These are phyloP conservation scores for Cyphellophora attinorum DNA, from an alignment of 2,329 filamentous ascomycete species.

Conservation along the genomic window DNA sequence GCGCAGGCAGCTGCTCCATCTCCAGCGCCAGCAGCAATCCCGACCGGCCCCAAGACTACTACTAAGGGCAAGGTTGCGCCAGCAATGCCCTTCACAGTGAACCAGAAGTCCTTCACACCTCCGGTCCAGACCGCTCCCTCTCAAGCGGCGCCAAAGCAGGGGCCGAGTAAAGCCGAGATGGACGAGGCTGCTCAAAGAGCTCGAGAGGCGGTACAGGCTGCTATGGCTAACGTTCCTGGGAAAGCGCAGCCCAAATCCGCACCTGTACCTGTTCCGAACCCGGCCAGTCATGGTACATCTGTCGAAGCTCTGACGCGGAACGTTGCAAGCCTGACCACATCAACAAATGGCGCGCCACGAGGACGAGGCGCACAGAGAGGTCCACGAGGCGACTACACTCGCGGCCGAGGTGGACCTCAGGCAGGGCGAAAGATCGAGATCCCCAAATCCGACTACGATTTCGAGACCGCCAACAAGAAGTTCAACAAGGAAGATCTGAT, in stretches of 20 bases:
- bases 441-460: constrained; percentile 85
- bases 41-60: constrained; percentile 15
- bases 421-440: constrained; percentile 68
- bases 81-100: constrained; percentile 30
- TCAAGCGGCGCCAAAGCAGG: constrained; percentile 14
- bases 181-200: constrained; percentile 39
- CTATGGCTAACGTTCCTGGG: constrained; percentile 38
- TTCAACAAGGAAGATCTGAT: constrained; percentile 81
- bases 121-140: constrained; percentile 22
- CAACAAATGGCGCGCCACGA: constrained; percentile 26
- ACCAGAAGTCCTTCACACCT: constrained; percentile 28
- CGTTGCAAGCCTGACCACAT: constrained; percentile 35
- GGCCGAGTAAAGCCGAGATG: constrained; percentile 24
- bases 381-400: constrained; percentile 29
- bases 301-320: constrained; percentile 35
- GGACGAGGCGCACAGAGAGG: constrained; percentile 34
- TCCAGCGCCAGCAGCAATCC: constrained; percentile 12
- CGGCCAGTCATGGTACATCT: too few relatives aligned
- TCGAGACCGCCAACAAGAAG: constrained; percentile 74
- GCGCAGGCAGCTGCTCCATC: constrained; percentile 17
- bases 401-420: constrained; percentile 30
- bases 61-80: constrained; percentile 34
- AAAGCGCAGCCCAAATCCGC: constrained; percentile 12
- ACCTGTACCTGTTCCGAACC: constrained; percentile 21
- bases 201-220: constrained; percentile 40